Evolutionary conservation across 2,329 filamentous ascomycete species (phyloP), one percentile per base, ranked within the genome.

Genomic region (Claviceps sp.): DNA sequence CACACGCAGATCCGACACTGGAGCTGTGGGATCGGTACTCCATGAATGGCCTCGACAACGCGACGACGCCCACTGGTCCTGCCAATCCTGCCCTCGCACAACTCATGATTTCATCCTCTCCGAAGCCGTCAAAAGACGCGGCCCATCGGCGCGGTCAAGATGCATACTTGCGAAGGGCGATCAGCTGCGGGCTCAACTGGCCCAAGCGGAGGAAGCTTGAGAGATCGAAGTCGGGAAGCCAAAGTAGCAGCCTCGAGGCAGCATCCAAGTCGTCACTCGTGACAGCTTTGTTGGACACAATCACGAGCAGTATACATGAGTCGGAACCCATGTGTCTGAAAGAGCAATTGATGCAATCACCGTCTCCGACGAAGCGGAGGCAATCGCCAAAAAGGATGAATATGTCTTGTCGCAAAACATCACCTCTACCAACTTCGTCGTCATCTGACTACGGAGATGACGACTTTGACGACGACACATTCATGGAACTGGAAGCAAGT

Each of bases 1-100:
- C 83, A 13, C 79, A 84, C 56, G 76, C 81, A 37, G 85, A 90
- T 60, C 84, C 86, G 40, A 85, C 84, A 2, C 67, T 84, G 37
- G 85, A 90, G 56, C 67, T 90, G 2, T 91, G 86, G 86, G 86
- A 85, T 59, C 81, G 84, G 50, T 88, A 87, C 62, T 78, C 84
- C 40, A 67, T 80, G 16, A 65, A 62, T 40, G 62, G 51, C 69
- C 55, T 57, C 26, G 73, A 60, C 70, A 74, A 55, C 65, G 67
- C 50, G 63, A 71, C 14, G 66, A 73, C 55, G 58, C 67, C 50
- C 65, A 67, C 45, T 1, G 76, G 77, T 20, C 65, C 74, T 44
- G 65, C 71, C 43, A 81, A 80, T 58, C 78, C 79, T 41, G 70
- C 76, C 16, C 70, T 87, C 24, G 77, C 79, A 48, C 78, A 85